A percentile compares a stretch with the other conserved stretches of the same genome.
These are phyloP conservation scores for Phaeotremella fagi DNA, from an alignment of 768 basidiomycete genomes.

Conservation along the genomic window DNA sequence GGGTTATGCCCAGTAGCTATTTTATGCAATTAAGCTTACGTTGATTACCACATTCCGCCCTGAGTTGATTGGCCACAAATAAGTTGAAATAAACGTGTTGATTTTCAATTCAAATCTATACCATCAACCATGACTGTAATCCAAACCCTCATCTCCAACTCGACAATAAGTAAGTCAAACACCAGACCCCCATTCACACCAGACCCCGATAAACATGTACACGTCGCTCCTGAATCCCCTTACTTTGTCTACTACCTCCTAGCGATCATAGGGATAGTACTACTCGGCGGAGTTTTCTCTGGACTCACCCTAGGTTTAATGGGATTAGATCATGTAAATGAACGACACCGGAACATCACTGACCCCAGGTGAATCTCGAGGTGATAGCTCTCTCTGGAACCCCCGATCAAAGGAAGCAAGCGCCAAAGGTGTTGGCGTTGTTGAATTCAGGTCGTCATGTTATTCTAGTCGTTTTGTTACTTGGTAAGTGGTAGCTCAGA, in stretches of 20 bases:
- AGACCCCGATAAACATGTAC: constrained; percentile 20
- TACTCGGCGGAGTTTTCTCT: constrained; percentile 33
- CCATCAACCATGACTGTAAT: too few species aligned
- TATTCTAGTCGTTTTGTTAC: constrained; percentile 36
- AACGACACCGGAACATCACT: not conserved
- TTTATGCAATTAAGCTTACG: too few species aligned
- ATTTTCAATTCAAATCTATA: too few species aligned
- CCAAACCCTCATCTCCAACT: too few species aligned
- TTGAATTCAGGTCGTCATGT: constrained; percentile 35
- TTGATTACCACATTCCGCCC: too few species aligned
- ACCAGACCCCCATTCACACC: not conserved
- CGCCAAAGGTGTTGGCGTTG: constrained; percentile 31
- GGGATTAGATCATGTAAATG: constrained; percentile 35
- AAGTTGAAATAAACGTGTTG: too few species aligned
- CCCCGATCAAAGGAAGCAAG: constrained; percentile 24
- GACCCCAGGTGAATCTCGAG: constrained; percentile 34
- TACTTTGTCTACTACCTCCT: constrained; percentile 35
- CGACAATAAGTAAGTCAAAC: not conserved
- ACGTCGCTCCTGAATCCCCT: constrained; percentile 27
- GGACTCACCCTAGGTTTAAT: constrained; percentile 39
- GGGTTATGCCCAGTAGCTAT: not conserved
- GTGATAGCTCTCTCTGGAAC: constrained; percentile 38
- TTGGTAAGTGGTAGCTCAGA: constrained; percentile 18
- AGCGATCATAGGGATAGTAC: constrained; percentile 23
- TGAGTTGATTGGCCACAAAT: too few species aligned